Evolutionary conservation across 1,139 yeast genomes (phyloP).

Genomic region (Lodderomyces beijingensis): DNA sequence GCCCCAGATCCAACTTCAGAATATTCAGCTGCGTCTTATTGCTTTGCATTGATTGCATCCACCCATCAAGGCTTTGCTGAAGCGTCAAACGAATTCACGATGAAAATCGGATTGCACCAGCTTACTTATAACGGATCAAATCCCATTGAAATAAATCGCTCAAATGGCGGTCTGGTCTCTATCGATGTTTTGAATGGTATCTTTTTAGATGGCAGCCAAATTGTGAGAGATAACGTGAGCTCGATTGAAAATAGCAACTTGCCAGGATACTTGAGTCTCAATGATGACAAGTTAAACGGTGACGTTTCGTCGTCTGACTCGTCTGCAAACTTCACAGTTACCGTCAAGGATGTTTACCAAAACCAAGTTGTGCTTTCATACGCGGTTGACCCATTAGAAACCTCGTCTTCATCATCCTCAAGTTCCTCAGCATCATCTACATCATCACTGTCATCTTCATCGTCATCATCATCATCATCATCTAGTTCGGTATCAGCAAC

Average conservation of each 20-base stretch:
- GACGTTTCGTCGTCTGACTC: conserved; percentile 34
- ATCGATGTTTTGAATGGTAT: conserved; percentile 47
- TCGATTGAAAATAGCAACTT: conserved; percentile 42
- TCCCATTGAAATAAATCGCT: conserved; percentile 54
- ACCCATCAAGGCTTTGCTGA: conserved; percentile 77
- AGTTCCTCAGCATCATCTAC: conserved; percentile 39
- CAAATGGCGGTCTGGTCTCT: too few relatives aligned
- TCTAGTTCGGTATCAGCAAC: conserved; percentile 16
- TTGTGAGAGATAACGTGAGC: conserved; percentile 52
- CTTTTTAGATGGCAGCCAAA: conserved; percentile 52
- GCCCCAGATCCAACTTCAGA: conserved; percentile 83
- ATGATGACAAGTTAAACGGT: conserved; percentile 48
- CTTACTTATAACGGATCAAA: conserved; percentile 58
- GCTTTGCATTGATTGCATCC: conserved; percentile 73
- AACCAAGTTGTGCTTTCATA: conserved; percentile 46
- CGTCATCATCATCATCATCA: conserved; percentile 22
- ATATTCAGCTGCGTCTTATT: conserved; percentile 91
- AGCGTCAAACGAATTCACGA: conserved; percentile 61
- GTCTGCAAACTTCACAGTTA: conserved; percentile 65
- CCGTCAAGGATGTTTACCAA: conserved; percentile 54
- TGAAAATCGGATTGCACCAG: conserved; percentile 85
- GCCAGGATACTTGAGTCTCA: conserved; percentile 60
- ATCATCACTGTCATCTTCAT: conserved; percentile 18
- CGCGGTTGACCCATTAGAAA: too few relatives aligned
- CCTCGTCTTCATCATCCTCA: conserved; percentile 28